Percentiles rank a stretch among this genome's conserved stretches.
Evolutionary conservation across 2,329 filamentous ascomycete species (phyloP).

Genomic region (Ophiostoma ulmi): DNA sequence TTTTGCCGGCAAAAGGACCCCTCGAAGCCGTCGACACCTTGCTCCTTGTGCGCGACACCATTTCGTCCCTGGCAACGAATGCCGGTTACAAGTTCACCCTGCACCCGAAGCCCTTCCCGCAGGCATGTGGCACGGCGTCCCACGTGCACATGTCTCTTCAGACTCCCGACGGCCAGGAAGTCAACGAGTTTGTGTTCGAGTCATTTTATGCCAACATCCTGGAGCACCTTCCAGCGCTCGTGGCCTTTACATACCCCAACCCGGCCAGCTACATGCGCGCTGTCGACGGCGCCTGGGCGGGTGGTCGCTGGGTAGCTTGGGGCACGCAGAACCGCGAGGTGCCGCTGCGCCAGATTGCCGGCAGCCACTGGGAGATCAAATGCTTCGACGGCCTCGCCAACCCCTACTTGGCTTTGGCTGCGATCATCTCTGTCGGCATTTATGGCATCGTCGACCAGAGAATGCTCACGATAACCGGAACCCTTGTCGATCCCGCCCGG

Average conservation of each 20-base stretch:
- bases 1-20: conserved; percentile 59
- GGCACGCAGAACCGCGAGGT: conserved; percentile 75
- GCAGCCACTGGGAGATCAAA: conserved; percentile 72
- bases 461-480: conserved; percentile 49
- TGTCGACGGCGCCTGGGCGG: conserved; percentile 66
- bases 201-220: conserved; percentile 70
- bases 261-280: conserved; percentile 64
- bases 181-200: conserved; percentile 42
- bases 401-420: conserved; percentile 63
- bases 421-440: conserved; percentile 56
- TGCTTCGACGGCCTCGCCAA: conserved; percentile 74
- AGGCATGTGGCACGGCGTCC: conserved; percentile 57
- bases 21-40: conserved; percentile 67
- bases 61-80: conserved; percentile 58
- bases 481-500: conserved; percentile 48
- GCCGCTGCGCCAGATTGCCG: conserved; percentile 62
- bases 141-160: conserved; percentile 67
- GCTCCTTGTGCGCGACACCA: conserved; percentile 64
- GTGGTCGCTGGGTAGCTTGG: conserved; percentile 75
- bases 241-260: conserved; percentile 63
- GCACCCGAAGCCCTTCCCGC: conserved; percentile 62
- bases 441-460: conserved; percentile 46
- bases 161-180: conserved; percentile 35
- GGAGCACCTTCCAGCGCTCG: conserved; percentile 58
- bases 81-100: conserved; percentile 64